Evolutionary conservation across 139 green algal species (phyloP).

Genomic region (Desmodesmus armatus): DNA sequence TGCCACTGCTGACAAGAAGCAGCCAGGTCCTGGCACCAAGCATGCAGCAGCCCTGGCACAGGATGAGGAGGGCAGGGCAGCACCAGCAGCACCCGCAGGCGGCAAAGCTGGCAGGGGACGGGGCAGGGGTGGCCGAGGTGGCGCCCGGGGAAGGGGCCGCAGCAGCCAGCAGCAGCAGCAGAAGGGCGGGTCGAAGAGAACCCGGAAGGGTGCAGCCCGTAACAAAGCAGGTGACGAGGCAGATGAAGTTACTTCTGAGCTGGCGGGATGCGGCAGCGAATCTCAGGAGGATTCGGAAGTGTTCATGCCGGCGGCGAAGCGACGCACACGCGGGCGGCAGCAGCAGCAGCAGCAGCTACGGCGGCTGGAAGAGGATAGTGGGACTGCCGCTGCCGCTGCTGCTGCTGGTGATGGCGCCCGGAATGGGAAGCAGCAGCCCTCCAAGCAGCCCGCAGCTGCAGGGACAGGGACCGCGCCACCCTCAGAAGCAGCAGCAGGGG

Average conservation of each 20-base stretch:
- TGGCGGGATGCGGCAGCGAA: background rate
- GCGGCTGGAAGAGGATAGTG: background rate
- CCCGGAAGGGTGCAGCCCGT: background rate
- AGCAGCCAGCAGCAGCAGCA: conserved; percentile 29
- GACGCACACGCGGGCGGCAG: background rate
- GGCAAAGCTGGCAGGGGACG: background rate
- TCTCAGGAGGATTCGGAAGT: background rate
- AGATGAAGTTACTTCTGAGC: background rate
- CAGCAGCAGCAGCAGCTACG: conserved; percentile 3
- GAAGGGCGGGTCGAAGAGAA: background rate
- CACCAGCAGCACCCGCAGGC: background rate
- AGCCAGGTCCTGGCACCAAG: too few species aligned
- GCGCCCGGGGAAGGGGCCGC: background rate
- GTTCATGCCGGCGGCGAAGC: too few species aligned
- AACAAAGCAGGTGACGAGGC: too few species aligned
- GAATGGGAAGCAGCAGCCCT: background rate
- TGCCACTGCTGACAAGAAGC: too few species aligned
- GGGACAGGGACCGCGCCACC: background rate
- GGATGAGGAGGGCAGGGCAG: background rate
- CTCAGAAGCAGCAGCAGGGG: conserved; percentile 13
- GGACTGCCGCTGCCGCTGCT: background rate
- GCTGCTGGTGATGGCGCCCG: background rate
- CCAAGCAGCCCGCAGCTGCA: background rate
- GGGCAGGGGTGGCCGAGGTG: background rate
- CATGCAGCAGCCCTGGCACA: too few species aligned